phyloP scores from a whole-genome alignment of 2,329 filamentous ascomycete genomes.

The Zasmidium angulare region DNA sequence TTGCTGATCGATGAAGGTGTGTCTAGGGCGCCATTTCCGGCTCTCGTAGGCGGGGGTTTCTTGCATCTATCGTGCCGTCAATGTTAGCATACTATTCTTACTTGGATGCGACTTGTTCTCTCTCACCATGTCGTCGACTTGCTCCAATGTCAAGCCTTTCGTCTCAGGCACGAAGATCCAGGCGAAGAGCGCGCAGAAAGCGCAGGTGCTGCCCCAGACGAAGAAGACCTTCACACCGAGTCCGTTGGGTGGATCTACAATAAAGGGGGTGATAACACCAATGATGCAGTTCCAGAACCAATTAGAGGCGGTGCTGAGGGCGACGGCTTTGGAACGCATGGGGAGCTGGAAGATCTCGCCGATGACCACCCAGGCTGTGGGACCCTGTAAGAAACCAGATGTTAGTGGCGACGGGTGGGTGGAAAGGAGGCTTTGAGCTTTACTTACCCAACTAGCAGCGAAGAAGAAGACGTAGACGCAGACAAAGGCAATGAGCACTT shows the following conservation, averaged over 20 bases:
- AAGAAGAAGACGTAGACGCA: constrained; percentile 94
- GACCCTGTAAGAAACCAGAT: constrained; percentile 52
- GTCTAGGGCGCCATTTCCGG: constrained; percentile 32
- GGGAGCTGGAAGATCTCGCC: constrained; percentile 84
- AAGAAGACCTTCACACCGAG: constrained; percentile 50
- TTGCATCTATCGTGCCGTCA: constrained; percentile 41
- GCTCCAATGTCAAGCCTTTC: constrained; percentile 41
- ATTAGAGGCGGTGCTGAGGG: constrained; percentile 82
- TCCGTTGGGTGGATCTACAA: constrained; percentile 61
- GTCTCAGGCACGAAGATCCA: constrained; percentile 42
- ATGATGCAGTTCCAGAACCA: constrained; percentile 47
- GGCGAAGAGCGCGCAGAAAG: constrained; percentile 35
- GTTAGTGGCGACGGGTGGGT: background rate
- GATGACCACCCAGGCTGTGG: constrained; percentile 63
- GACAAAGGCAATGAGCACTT: constrained; percentile 73
- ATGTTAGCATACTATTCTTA: background rate
- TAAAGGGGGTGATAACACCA: constrained; percentile 71
- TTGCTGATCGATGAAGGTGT: constrained; percentile 27
- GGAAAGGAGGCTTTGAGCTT: constrained; percentile 1
- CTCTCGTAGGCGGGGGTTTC: constrained; percentile 46
- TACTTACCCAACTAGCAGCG: constrained; percentile 68
- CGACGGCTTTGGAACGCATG: constrained; percentile 60
- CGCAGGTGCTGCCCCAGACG: constrained; percentile 43
- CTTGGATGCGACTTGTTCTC: background rate
- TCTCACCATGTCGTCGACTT: constrained; percentile 25